Evolutionary conservation across 164 flowering plant species (phyloP), one percentile per base, ranked within the genome.

Genomic region (Tinospora cordifolia): DNA sequence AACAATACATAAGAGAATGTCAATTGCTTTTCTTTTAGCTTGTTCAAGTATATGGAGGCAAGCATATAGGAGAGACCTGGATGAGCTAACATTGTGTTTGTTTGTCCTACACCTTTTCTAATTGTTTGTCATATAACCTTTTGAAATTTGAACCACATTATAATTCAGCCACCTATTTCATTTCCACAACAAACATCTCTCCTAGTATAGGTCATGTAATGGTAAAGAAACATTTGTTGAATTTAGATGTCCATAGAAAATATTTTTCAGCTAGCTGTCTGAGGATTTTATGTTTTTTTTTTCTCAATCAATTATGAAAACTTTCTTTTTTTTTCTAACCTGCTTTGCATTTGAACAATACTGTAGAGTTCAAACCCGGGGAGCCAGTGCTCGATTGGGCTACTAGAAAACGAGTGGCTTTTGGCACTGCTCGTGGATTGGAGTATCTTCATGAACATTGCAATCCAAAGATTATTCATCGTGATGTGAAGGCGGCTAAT

Each of bases 401-500:
- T n/a, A 82, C 82, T n/a, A 83, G 96, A 74, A 88, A 85, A 68
- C 75, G 77, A 66, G 83, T 90, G 72, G 91, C 96, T 63, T 63
- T 88, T 62, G 96, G 96, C 67, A 86, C 92, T 41, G 91, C 92
- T 65, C 91, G 92, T 71, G 96, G 90, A 30, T 68, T 90, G 22
- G 92, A 88, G 69, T 90, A 90, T 70, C 91, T 88, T 57, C 92
- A 90, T 67, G 96, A 88, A 70, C 96, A 90, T 74, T 90, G 96
- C 81, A 88, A 87, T 73, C 96, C 93, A 12, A 90, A 88, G 75
- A 88, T 90, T 38, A 88, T 90, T 60, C 96, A 90, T 76, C 84
- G 93, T 22, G 96, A 90, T 79, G 96, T 90, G 13, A 90, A 90
- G 79, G 96, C 96, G 54, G 93, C 93, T 36, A 88, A 90, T 75